phyloP scores from a whole-genome alignment of 2,329 filamentous ascomycete genomes.

The Ceratocystis lukuohia region DNA sequence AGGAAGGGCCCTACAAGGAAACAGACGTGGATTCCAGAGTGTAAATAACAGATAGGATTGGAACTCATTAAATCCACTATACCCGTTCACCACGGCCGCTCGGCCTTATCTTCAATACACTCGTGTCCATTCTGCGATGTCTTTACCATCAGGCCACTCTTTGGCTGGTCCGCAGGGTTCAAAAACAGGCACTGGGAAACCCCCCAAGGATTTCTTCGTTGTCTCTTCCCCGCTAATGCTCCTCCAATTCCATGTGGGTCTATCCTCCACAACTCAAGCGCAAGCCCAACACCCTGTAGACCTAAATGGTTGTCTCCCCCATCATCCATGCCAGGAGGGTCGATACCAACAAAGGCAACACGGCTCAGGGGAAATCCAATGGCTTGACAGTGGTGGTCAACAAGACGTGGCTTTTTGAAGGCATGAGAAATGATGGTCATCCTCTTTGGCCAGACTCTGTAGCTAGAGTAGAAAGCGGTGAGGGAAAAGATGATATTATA shows the following conservation, averaged over 20 bases:
- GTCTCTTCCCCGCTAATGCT: constrained; percentile 36
- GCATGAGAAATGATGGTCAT: constrained; percentile 55
- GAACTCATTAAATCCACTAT: no score
- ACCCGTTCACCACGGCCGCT: constrained; percentile 30
- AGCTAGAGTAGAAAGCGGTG: constrained; percentile 32
- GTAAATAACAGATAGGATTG: not conserved
- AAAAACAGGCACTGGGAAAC: constrained; percentile 34
- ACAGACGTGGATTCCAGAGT: constrained; percentile 18
- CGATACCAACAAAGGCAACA: constrained; percentile 47
- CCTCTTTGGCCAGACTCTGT: constrained; percentile 38
- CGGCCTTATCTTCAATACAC: constrained; percentile 29
- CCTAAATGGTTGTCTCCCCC: constrained; percentile 26
- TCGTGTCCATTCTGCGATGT: constrained; percentile 28
- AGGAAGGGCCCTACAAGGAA: constrained; percentile 22
- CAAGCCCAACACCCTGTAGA: constrained; percentile 32
- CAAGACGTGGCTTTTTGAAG: constrained; percentile 52
- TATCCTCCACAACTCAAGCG: constrained; percentile 35
- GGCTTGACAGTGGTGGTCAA: constrained; percentile 50
- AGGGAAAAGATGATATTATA: constrained; percentile 73
- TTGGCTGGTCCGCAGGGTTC: constrained; percentile 25
- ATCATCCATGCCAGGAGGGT: constrained; percentile 39
- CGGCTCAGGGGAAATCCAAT: constrained; percentile 38
- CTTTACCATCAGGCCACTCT: constrained; percentile 30
- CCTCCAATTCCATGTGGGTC: constrained; percentile 40
- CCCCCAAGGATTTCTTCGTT: constrained; percentile 37